A percentile compares a stretch with the other conserved stretches of the same genome.
These are phyloP conservation scores for Penicillium fuscoglaucum DNA, from an alignment of 2,329 filamentous ascomycete species.

Conservation along the genomic window DNA sequence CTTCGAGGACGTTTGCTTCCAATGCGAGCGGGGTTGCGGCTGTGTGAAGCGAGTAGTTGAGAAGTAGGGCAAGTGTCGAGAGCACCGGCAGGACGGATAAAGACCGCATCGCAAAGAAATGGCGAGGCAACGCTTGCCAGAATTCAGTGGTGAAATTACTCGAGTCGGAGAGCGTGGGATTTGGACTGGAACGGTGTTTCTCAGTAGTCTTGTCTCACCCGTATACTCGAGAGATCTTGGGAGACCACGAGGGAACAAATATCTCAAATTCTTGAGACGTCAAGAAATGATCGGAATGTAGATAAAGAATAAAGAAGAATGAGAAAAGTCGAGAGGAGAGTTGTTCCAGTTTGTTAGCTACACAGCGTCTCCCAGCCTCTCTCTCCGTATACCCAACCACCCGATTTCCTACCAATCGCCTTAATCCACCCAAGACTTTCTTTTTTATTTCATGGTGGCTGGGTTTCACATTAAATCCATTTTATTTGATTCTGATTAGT, in stretches of 20 bases:
- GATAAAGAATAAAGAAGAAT: slow-evolving; percentile 13
- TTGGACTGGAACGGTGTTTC: neutral
- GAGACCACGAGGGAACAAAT: slow-evolving; percentile 11
- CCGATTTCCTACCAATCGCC: slow-evolving; percentile 32
- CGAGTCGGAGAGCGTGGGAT: neutral
- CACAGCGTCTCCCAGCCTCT: slow-evolving; percentile 34
- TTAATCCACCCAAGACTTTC: neutral
- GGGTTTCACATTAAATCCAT: slow-evolving; percentile 18
- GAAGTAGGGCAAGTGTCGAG: slow-evolving; percentile 32
- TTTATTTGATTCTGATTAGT: neutral
- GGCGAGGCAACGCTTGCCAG: slow-evolving; percentile 6
- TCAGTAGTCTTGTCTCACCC: slow-evolving; percentile 7
- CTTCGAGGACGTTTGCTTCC: slow-evolving; percentile 21
- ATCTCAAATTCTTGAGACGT: slow-evolving; percentile 6
- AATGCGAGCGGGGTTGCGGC: slow-evolving; percentile 35
- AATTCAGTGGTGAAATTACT: neutral
- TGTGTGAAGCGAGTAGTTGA: slow-evolving; percentile 20
- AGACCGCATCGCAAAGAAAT: slow-evolving; percentile 32
- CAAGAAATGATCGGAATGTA: slow-evolving; percentile 19
- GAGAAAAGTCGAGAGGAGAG: slow-evolving; percentile 15
- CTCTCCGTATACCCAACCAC: slow-evolving; percentile 35
- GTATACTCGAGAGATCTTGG: slow-evolving; percentile 15
- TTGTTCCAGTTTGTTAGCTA: slow-evolving; percentile 16
- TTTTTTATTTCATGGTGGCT: slow-evolving; percentile 16
- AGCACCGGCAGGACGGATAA: slow-evolving; percentile 27